Conservation (phyloP, 2,329 filamentous ascomycete genomes). For the Fusarium sp. region DNA sequence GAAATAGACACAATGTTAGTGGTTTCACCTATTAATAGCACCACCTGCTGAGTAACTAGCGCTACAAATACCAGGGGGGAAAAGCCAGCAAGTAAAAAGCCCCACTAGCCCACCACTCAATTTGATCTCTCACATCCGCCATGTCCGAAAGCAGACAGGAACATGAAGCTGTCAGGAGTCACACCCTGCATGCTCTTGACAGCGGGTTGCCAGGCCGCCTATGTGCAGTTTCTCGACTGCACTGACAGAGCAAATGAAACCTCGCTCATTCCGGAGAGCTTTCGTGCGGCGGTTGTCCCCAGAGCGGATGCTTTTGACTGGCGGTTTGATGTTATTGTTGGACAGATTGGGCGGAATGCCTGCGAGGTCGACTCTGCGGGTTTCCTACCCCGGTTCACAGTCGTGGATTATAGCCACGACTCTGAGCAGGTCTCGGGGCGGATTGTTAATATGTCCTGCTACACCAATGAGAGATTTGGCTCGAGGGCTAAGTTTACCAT, state of each 20-base stretch:
- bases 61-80: not conserved
- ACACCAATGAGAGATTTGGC: not conserved
- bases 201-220: slow-evolving; percentile 17
- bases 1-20: slow-evolving; percentile 1
- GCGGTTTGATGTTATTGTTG: slow-evolving; percentile 6
- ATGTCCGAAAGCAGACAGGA: slow-evolving; percentile 16
- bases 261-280: slow-evolving; percentile 23
- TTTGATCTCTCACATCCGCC: slow-evolving; percentile 29
- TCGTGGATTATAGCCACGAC: slow-evolving; percentile 6
- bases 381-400: not conserved
- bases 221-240: slow-evolving; percentile 33
- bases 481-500: slow-evolving; percentile 21
- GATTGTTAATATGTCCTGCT: slow-evolving; percentile 25
- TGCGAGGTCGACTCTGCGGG: not conserved
- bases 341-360: slow-evolving; percentile 3
- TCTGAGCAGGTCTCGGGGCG: not conserved
- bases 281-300: slow-evolving; percentile 3
- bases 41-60: slow-evolving; percentile 19
- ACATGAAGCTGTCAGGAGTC: slow-evolving; percentile 26
- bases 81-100: slow-evolving; percentile 3
- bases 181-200: not conserved
- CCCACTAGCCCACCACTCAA: slow-evolving; percentile 16
- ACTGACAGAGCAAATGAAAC: not conserved
- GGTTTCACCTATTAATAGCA: slow-evolving; percentile 18
- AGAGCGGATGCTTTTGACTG: slow-evolving; percentile 1